Conservation (phyloP, 768 basidiomycete species). For the Filobasidium wieringae region DNA sequence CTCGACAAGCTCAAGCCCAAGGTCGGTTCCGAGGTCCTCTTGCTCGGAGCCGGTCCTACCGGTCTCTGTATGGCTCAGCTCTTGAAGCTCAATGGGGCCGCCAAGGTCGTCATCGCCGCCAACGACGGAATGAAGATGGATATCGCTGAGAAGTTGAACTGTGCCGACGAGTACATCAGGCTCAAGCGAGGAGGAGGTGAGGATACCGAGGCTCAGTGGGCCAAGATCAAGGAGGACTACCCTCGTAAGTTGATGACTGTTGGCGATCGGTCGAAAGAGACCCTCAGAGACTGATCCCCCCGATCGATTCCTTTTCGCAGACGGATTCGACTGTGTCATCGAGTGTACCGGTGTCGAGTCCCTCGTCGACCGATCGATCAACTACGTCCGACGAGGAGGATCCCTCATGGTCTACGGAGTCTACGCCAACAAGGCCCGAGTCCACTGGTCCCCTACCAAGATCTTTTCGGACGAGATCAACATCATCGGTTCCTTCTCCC, state of each 20-base stretch:
- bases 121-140: conserved; percentile 87
- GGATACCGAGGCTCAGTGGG: conserved; percentile 67
- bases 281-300: background rate
- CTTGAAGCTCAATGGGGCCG: conserved; percentile 73
- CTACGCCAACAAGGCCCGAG: conserved; percentile 70
- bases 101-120: conserved; percentile 61
- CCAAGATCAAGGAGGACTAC: conserved; percentile 62
- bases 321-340: conserved; percentile 78
- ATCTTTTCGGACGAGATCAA: conserved; percentile 61
- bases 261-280: no score
- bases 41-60: conserved; percentile 83
- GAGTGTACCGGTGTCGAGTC: conserved; percentile 75
- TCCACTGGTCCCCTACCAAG: conserved; percentile 77
- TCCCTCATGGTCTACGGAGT: conserved; percentile 56
- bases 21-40: conserved; percentile 70
- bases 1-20: conserved; percentile 74
- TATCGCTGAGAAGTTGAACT: conserved; percentile 64
- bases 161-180: conserved; percentile 75
- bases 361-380: conserved; percentile 74
- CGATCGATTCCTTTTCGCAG: conserved; percentile 10
- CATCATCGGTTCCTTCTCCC: conserved; percentile 83
- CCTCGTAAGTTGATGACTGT: conserved; percentile 49
- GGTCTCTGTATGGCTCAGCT: conserved; percentile 82
- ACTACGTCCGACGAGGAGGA: conserved; percentile 60
- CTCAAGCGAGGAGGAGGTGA: conserved; percentile 48